Percentiles rank a stretch among this genome's conserved stretches.
phyloP scores from a whole-genome alignment of 768 basidiomycete genomes.

The Suillus fuscotomentosus region DNA sequence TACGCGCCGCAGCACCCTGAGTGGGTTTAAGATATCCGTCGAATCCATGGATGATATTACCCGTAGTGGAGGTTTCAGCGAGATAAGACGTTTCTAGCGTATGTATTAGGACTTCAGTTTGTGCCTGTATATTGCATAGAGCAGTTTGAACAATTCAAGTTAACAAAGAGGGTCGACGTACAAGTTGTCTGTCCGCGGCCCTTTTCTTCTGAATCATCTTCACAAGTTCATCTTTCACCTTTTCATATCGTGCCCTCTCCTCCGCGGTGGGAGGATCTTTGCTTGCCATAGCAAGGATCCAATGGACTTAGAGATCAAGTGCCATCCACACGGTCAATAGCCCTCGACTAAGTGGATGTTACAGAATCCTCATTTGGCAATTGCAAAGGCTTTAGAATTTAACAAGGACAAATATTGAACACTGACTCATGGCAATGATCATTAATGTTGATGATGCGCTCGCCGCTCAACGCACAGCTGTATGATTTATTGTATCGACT shows the following conservation, averaged over 20 bases:
- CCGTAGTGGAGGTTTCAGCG: slow-evolving; percentile 77
- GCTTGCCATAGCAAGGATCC: slow-evolving; percentile 32
- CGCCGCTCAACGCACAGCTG: too few species aligned
- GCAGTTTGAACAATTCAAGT: not conserved
- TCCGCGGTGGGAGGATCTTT: slow-evolving; percentile 52
- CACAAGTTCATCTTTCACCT: slow-evolving; percentile 70
- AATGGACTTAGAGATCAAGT: not conserved
- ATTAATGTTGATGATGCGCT: too few species aligned
- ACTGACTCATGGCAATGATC: too few species aligned
- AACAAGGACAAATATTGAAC: not conserved
- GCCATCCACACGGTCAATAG: not conserved
- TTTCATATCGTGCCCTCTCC: slow-evolving; percentile 70
- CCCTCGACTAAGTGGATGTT: not conserved
- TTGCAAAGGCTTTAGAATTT: not conserved
- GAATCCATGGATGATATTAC: slow-evolving; percentile 87
- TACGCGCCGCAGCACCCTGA: slow-evolving; percentile 46
- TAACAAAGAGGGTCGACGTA: slow-evolving; percentile 32
- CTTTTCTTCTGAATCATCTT: slow-evolving; percentile 76
- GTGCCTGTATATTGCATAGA: slow-evolving; percentile 47
- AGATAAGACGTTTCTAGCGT: slow-evolving; percentile 75
- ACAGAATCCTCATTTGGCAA: not conserved
- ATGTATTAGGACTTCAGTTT: slow-evolving; percentile 77
- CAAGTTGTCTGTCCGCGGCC: slow-evolving; percentile 73
- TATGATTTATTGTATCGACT: too few species aligned
- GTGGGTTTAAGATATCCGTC: slow-evolving; percentile 83